Base-by-base conservation (phyloP, 192 early-diverging fungal genomes). In the Coemansia sp. region DNA sequence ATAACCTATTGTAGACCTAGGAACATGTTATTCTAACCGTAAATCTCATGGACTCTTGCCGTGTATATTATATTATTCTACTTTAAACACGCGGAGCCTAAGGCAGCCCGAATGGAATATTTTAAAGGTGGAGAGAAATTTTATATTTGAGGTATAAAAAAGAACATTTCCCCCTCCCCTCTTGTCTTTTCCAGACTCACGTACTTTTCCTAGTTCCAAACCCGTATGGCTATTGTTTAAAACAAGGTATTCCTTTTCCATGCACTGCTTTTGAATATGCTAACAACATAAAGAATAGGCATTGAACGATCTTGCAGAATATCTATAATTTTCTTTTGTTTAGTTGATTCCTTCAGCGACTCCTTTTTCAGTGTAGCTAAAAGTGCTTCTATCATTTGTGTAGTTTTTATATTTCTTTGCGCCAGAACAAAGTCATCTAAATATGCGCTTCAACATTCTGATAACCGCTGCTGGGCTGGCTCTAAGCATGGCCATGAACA, bases 361-460 rank as follows among this genome's bases (percentile, higher is more conserved):
- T n/a, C 16, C 8, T n/a, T 49, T 16, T 49, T 16, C 6, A 49
- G 12, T n/a, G 47, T 54, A 22, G 11, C 21, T 1, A 8, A 22
- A 26, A 54, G 8, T 8, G 10, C 26, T 18, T 49, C 19, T 26
- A 19, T 22, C 21, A 10, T 26, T 54, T 26, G 21, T n/a, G 3
- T 54, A 5, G 19, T 21, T 13, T 13, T 8, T 54, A 19, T 11
- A 21, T 54, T 49, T 18, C 10, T 49, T 49, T 18, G 47, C 47
- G 47, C 15, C 47, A 49, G 15, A 18, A 54, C 11, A 18, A 54
- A 54, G 11, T 6, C 51, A 26, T 8, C 19, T 26, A 19, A 65
- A 4, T 41, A 76, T 76, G 74, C 74, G 73, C 41, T 69, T 69
- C 36, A 75, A 69, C 22, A 46, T 66, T n/a, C 41, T 75, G 19